Conservation (phyloP, 768 basidiomycete genomes). For the Gelatoporia subvermispora region DNA sequence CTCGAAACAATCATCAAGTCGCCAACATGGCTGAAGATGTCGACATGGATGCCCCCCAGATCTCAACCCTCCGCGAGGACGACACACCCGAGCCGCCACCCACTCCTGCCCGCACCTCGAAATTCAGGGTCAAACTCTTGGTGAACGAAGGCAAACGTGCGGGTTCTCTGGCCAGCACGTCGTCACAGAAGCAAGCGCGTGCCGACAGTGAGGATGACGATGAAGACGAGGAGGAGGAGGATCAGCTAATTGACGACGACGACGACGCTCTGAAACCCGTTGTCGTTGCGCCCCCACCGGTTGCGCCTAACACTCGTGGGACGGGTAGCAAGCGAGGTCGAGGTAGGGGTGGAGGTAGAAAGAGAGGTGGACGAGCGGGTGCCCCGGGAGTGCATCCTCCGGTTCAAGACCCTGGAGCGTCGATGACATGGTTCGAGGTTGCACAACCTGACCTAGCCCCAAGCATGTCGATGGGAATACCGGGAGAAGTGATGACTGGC, state of each 20-base stretch:
- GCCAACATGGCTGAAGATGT: conserved; percentile 36
- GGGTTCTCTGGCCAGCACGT: conserved; percentile 30
- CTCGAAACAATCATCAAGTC: conserved; percentile 10
- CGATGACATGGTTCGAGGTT: conserved; percentile 31
- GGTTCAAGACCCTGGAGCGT: conserved; percentile 4
- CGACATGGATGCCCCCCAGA: conserved; percentile 79
- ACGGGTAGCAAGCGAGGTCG: conserved; percentile 22
- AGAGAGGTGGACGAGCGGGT: conserved; percentile 15
- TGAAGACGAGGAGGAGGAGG: conserved; percentile 69
- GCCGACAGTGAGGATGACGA: conserved; percentile 43
- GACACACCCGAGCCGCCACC: conserved; percentile 49
- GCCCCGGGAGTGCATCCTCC: conserved; percentile 2
- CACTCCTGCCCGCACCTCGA: conserved; percentile 28
- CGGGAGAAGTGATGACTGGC: not conserved
- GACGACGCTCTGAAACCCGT: conserved; percentile 33
- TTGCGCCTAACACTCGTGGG: conserved; percentile 10
- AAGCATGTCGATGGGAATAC: not conserved
- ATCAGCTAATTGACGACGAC: conserved; percentile 78
- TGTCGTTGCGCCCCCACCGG: conserved; percentile 5
- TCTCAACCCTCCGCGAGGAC: conserved; percentile 74
- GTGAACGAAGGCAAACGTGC: conserved; percentile 40
- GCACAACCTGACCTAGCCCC: conserved; percentile 29
- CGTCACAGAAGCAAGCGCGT: conserved; percentile 17
- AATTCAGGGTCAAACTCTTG: conserved; percentile 47
- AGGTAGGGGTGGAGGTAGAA: conserved; percentile 43